Evolutionary conservation across 2,329 filamentous ascomycete genomes (phyloP).

Genomic region (Mycogone perniciosa): DNA sequence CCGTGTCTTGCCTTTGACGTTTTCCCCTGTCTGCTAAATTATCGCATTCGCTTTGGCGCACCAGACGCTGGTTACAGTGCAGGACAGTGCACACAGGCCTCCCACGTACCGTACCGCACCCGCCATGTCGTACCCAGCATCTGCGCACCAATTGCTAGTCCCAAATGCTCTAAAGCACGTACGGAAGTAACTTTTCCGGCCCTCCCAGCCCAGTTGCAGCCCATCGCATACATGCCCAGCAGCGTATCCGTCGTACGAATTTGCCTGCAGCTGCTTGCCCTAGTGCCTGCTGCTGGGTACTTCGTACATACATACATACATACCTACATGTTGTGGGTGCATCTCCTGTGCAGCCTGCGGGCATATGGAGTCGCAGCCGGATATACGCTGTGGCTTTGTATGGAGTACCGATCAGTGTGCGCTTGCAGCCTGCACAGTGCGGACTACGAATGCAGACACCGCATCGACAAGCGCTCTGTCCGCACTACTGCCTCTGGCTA

Average conservation of each 20-base stretch:
- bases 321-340: not conserved
- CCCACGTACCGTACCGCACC: not conserved
- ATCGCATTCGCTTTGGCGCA: not conserved
- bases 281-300: too few relatives aligned
- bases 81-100: not conserved
- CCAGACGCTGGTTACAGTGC: slow-evolving; percentile 12
- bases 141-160: not conserved
- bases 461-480: too few relatives aligned
- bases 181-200: not conserved
- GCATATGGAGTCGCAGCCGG: not conserved
- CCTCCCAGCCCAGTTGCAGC: not conserved
- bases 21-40: not conserved
- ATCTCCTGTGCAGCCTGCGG: too few relatives aligned
- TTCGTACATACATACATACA: not conserved
- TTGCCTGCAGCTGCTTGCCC: not conserved
- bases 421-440: not conserved
- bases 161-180: not conserved
- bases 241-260: not conserved
- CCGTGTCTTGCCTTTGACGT: not conserved
- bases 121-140: slow-evolving; percentile 6
- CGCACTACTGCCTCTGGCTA: not conserved
- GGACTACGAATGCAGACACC: not conserved
- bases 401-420: too few relatives aligned
- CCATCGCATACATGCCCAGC: not conserved
- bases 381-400: not conserved